A percentile compares a stretch with the other conserved stretches of the same genome.
Evolutionary conservation across 176 grass and related monocot species (phyloP).

Genomic region (Olyra latifolia): DNA sequence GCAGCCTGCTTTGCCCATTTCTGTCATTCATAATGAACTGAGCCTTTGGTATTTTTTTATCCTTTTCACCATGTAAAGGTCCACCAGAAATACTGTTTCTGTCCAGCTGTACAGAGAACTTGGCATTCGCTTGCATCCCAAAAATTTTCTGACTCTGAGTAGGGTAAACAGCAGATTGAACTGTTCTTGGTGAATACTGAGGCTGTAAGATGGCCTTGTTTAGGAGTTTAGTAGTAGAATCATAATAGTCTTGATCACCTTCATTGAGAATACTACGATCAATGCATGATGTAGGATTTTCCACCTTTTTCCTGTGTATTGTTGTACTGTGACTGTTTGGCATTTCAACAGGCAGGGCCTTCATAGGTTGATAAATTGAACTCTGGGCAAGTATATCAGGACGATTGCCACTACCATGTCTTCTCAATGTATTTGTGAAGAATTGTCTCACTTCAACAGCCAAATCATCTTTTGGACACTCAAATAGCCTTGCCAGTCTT

Average conservation of each 20-base stretch:
- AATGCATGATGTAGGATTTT: constrained; percentile 14
- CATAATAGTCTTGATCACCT: constrained; percentile 15
- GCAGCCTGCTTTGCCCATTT: constrained; percentile 32
- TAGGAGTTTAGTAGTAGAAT: not conserved
- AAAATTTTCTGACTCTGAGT: constrained; percentile 35
- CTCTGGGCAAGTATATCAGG: constrained; percentile 34
- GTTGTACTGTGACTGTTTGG: constrained; percentile 21
- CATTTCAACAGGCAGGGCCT: constrained; percentile 36
- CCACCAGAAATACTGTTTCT: constrained; percentile 25
- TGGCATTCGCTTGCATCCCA: constrained; percentile 18
- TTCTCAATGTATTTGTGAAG: constrained; percentile 61
- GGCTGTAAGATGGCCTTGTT: not conserved
- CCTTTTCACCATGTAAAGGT: constrained; percentile 29
- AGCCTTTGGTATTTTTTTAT: constrained; percentile 32
- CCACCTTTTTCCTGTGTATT: not conserved
- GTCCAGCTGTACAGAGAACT: constrained; percentile 30
- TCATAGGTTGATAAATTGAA: constrained; percentile 13
- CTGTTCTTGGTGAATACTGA: not conserved
- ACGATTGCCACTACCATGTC: constrained; percentile 53
- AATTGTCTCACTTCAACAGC: constrained; percentile 51
- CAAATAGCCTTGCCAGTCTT: constrained; percentile 49
- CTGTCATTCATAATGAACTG: constrained; percentile 17
- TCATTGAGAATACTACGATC: constrained; percentile 23
- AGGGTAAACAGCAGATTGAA: constrained; percentile 20
- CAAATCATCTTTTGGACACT: constrained; percentile 51